Percentiles rank a stretch among this genome's conserved stretches.
Conservation (phyloP, 2,329 filamentous ascomycete genomes). For the Penicillium janthinellum region DNA sequence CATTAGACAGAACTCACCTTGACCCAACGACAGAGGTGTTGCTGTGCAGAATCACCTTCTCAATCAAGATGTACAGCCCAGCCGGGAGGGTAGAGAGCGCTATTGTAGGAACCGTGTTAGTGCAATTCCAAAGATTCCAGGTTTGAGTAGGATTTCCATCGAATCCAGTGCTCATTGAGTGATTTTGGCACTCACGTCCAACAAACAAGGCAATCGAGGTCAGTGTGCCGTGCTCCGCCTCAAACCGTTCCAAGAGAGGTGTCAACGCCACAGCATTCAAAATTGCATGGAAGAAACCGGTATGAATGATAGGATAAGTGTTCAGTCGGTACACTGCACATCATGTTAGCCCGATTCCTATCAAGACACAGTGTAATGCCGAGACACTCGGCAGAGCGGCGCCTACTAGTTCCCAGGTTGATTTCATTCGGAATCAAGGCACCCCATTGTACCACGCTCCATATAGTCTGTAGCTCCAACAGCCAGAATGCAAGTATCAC, state of each 20-base stretch:
- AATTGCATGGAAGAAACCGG: constrained; percentile 75
- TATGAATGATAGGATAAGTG: constrained; percentile 86
- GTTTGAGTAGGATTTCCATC: background rate
- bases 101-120: constrained; percentile 38
- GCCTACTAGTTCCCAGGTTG: constrained; percentile 69
- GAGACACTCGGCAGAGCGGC: background rate
- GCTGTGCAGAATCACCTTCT: constrained; percentile 69
- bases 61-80: constrained; percentile 75
- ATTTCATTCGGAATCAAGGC: constrained; percentile 77
- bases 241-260: constrained; percentile 91
- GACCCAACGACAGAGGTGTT: constrained; percentile 79
- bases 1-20: constrained; percentile 58
- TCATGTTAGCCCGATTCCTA: constrained; percentile 2
- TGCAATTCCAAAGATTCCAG: constrained; percentile 4
- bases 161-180: background rate
- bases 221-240: constrained; percentile 87
- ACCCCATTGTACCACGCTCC: constrained; percentile 76
- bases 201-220: constrained; percentile 85
- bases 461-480: constrained; percentile 67
- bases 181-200: constrained; percentile 69
- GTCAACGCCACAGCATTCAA: constrained; percentile 78
- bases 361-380: background rate
- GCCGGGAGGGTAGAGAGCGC: constrained; percentile 81
- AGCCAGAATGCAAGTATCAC: constrained; percentile 71
- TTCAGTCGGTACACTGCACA: constrained; percentile 83